Evolutionary conservation across 805 yeast genomes (phyloP), one percentile per base, ranked within the genome.

Genomic region (Candida bentonensis): DNA sequence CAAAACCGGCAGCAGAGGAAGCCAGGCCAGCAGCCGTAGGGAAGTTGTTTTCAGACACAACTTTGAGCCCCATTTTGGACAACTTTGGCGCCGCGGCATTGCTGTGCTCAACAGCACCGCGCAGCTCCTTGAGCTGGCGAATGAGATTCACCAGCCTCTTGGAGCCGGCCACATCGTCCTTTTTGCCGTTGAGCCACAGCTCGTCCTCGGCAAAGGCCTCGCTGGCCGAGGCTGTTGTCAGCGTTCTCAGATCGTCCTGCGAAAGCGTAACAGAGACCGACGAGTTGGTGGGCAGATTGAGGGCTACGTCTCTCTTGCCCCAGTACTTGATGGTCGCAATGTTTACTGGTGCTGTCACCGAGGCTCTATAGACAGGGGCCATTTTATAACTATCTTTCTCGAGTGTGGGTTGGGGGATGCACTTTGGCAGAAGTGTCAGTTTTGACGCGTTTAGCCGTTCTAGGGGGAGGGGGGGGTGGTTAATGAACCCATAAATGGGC

Each of bases 1-100:
- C 96, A 64, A 87, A 89, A 0, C 99, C 99, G 7, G 98, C 97
- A 13, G 98, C 98, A 3, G 95, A 82, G 1, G 96, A 86, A 0
- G 98, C 98, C 54, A 92, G 73, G 2, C 98, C 98, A 3, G 98
- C 98, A 25, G 98, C 98, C 22, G 99, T 92, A 43, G 99, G 99
- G 72, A 92, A 92, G 66, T 92, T 92, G 68, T 92, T 92, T 59
- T 86, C 95, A 22, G 94, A 79, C 13, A 85, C 94, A 53, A 92
- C 82, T 55, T 79, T 85, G 46, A 92, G 68, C 43, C 73, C 70
- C 74, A 74, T 77, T 30, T 47, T 49, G 42, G 52, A 46, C 30
- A 68, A 55, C 67, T 70, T 34, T 20, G 88, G 84, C 50, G 80
- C 64, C 1, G 65, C 48, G 0, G 69, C 28, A 56, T 84, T 76